Evolutionary conservation across 306 rosid species (phyloP).

Genomic region (Vicia villosa): DNA sequence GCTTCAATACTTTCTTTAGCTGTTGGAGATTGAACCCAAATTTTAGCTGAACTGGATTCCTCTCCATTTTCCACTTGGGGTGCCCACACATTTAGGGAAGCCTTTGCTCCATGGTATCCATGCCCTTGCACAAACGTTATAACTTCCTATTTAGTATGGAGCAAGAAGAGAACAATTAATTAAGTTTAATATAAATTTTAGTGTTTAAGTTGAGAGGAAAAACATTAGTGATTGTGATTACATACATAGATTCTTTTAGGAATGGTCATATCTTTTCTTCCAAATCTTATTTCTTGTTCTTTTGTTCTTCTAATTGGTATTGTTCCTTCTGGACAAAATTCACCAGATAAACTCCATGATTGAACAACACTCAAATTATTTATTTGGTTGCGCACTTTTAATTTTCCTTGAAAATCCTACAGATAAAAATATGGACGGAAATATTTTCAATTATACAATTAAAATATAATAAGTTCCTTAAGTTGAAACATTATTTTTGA

Average conservation of each 20-base stretch:
- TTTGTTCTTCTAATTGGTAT: constrained; percentile 78
- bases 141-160: too few species aligned
- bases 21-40: constrained; percentile 85
- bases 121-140: not conserved
- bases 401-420: constrained; percentile 80
- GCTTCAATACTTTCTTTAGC: constrained; percentile 61
- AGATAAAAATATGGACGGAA: not conserved
- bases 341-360: constrained; percentile 64
- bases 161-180: too few species aligned
- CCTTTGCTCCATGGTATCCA: constrained; percentile 87
- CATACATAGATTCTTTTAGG: constrained; percentile 68
- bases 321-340: constrained; percentile 79
- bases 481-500: not conserved
- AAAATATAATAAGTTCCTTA: not conserved
- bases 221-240: not conserved
- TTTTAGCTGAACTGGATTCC: constrained; percentile 92
- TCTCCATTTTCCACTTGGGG: constrained; percentile 70
- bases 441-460: not conserved
- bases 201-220: too few species aligned
- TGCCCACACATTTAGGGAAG: constrained; percentile 94
- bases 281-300: constrained; percentile 71
- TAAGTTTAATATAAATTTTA: too few species aligned
- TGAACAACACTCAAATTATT: constrained; percentile 50
- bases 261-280: constrained; percentile 77
- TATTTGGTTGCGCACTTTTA: constrained; percentile 40